Evolutionary conservation across 176 grass and related monocot species (phyloP).

Genomic region (Saccharum officinarum): DNA sequence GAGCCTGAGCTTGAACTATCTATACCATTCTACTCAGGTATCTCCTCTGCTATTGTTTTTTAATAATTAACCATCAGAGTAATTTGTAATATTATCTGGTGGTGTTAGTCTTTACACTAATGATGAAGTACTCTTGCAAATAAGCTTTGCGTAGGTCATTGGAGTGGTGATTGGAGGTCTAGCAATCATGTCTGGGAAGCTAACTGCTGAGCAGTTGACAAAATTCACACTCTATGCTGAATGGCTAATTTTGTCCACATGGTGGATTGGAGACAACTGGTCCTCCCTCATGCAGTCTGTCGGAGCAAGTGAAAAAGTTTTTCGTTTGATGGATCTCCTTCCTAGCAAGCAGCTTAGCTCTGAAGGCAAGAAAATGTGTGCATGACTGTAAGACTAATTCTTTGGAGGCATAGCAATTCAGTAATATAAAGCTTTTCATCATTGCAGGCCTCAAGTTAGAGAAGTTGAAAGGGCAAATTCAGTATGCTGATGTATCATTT

Average conservation of each 20-base stretch:
- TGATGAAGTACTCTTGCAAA: conserved; percentile 68
- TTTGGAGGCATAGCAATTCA: neutral
- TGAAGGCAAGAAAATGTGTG: conserved; percentile 61
- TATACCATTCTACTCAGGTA: conserved; percentile 99
- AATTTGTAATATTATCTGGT: neutral
- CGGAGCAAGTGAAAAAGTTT: conserved; percentile 98
- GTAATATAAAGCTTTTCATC: conserved; percentile 16
- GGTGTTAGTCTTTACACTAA: conserved; percentile 19
- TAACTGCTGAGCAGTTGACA: conserved; percentile 89
- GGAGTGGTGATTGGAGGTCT: conserved; percentile 94
- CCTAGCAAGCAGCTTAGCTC: conserved; percentile 69
- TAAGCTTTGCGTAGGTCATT: conserved; percentile 86
- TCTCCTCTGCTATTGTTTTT: conserved; percentile 14
- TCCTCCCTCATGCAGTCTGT: conserved; percentile 96
- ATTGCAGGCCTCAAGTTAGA: conserved; percentile 63
- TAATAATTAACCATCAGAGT: neutral
- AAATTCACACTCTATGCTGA: conserved; percentile 97
- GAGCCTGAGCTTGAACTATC: conserved; percentile 96
- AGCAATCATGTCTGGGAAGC: conserved; percentile 86
- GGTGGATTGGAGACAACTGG: conserved; percentile 99
- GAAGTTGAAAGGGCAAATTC: conserved; percentile 66
- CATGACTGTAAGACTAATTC: neutral
- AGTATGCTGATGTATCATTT: conserved; percentile 87
- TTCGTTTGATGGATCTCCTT: conserved; percentile 89
- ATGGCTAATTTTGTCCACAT: conserved; percentile 96